A percentile compares a stretch with the other conserved stretches of the same genome.
Conservation (phyloP, 2,329 filamentous ascomycete species). For the Aspergillus luchuensis region DNA sequence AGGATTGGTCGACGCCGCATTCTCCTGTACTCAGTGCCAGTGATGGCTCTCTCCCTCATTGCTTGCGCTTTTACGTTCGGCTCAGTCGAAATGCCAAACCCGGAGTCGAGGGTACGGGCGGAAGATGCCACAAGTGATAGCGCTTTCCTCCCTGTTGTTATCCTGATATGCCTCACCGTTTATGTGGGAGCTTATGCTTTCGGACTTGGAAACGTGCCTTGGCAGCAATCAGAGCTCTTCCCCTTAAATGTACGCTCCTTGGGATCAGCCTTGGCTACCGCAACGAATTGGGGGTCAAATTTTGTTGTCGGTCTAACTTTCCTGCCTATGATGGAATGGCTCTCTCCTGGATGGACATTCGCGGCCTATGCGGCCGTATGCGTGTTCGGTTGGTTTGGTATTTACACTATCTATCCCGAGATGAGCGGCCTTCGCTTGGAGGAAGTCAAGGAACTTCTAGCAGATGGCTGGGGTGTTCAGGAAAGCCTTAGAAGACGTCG, state of each 20-base stretch:
- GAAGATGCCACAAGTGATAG: conserved; percentile 25
- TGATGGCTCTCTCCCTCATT: conserved; percentile 76
- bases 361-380: conserved; percentile 76
- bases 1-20: conserved; percentile 76
- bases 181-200: conserved; percentile 86
- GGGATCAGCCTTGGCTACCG: conserved; percentile 64
- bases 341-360: conserved; percentile 78
- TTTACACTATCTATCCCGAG: conserved; percentile 82
- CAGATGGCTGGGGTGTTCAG: conserved; percentile 71
- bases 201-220: conserved; percentile 88
- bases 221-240: conserved; percentile 95
- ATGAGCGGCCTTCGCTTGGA: conserved; percentile 80
- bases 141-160: conserved; percentile 49
- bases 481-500: conserved; percentile 41
- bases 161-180: conserved; percentile 74
- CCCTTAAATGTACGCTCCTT: conserved; percentile 66
- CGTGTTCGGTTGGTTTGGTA: conserved; percentile 61
- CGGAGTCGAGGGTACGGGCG: conserved; percentile 21
- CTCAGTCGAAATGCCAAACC: conserved; percentile 55
- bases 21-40: conserved; percentile 77
- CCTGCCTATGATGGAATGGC: conserved; percentile 76
- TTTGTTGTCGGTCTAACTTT: conserved; percentile 86
- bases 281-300: conserved; percentile 86
- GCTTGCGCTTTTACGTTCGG: conserved; percentile 73
- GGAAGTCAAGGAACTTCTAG: conserved; percentile 72